Base-by-base conservation (phyloP, 495 filamentous ascomycete genomes). In the Choiromyces venosus region DNA sequence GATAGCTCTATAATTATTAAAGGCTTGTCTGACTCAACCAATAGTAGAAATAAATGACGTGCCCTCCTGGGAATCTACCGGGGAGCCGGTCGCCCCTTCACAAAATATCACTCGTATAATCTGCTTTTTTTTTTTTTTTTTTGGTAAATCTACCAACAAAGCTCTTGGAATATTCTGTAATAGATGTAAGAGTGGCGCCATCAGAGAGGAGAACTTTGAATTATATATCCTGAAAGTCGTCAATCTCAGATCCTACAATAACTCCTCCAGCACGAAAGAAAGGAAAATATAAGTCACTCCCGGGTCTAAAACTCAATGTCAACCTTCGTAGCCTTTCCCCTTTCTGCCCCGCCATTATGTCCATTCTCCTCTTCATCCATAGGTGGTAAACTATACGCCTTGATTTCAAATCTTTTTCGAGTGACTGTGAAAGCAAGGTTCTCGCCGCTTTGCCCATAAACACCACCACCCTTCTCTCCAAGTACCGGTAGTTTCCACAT, bases 351-450 rank as follows among this genome's bases (percentile, higher is more conserved):
- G 35, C 83, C 82, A 39, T 84, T 85, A 66, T 88, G 87, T 79
- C 92, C 89, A 67, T 88, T 90, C 76, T 91, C 89, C 40, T 86
- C 86, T 4, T 89, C 92, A 56, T 92, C 92, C n/a, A 93, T 87
- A 1, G 95, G 95, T 44, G 96, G 96, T 67, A 99, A 83, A 82
- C 90, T 94, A 82, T 91, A 99, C 10, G 92, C 91, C 82, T 90
- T 93, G 74, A 99, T 93, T 74, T 91, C 88, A 78, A 99, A 89
- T 1, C 87, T 93, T 73, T 90, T 89, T 76, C 92, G 87, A 80
- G 92, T 96, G 40, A 98, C 83, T 65, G 87, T 93, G 82, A 99
- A 99, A 21, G 93, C 92, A 82, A 96, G 86, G 80, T 97, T 93
- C 79, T 95, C 91, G 14, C 92, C 89, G 69, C 90, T 86, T n/a